Evolutionary conservation across 116 monocot genomes (phyloP).

Genomic region (Dioscorea cayenensis): DNA sequence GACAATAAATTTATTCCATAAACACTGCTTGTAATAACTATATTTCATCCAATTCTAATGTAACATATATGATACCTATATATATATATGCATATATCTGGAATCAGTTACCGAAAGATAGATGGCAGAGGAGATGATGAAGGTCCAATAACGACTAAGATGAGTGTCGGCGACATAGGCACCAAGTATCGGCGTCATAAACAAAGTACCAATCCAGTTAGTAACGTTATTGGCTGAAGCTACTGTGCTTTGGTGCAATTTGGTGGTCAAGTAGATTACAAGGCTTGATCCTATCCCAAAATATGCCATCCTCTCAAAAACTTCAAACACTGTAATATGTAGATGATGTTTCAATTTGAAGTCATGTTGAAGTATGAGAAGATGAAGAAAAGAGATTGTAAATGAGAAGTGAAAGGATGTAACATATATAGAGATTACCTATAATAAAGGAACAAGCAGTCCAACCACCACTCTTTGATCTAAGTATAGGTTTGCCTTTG

Average conservation of each 20-base stretch:
- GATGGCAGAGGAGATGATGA: neutral
- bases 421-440: constrained; percentile 3
- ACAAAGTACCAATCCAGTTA: constrained; percentile 22
- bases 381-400: no score
- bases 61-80: no score
- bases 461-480: constrained; percentile 36
- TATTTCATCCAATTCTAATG: no score
- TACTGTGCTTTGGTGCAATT: constrained; percentile 26
- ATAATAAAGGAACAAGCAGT: constrained; percentile 40
- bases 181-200: neutral
- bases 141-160: constrained; percentile 3
- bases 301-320: constrained; percentile 22
- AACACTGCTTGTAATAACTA: no score
- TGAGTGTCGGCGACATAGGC: neutral
- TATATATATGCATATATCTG: no score
- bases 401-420: no score
- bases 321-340: constrained; percentile 21
- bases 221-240: constrained; percentile 22
- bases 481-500: constrained; percentile 18
- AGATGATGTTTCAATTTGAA: no score
- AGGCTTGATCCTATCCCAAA: constrained; percentile 22
- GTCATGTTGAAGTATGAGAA: no score
- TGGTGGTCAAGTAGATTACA: constrained; percentile 19
- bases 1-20: no score
- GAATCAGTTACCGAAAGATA: neutral